Percentiles rank a stretch among this genome's conserved stretches.
Evolutionary conservation across 768 basidiomycete genomes (phyloP).

Genomic region (Boletus subparvulus): DNA sequence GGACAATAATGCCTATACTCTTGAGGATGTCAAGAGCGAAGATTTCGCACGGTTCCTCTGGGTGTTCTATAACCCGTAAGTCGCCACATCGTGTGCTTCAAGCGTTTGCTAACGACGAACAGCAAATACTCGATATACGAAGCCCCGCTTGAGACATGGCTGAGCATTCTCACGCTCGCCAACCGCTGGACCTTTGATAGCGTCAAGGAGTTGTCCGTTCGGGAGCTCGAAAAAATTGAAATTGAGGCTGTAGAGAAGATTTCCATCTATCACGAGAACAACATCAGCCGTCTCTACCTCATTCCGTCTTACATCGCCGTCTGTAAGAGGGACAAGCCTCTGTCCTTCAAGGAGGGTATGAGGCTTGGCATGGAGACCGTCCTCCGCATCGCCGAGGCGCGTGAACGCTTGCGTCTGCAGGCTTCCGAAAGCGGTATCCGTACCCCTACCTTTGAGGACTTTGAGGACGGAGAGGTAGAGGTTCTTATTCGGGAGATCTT

Average conservation of each 20-base stretch:
- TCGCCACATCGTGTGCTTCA: neutral
- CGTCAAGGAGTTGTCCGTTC: constrained; percentile 39
- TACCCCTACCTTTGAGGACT: constrained; percentile 32
- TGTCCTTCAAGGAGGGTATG: constrained; percentile 40
- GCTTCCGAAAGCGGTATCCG: constrained; percentile 34
- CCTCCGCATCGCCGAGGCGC: constrained; percentile 37
- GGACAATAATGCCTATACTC: constrained; percentile 43
- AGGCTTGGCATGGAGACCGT: constrained; percentile 42
- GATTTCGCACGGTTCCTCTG: constrained; percentile 59
- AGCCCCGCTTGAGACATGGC: constrained; percentile 42
- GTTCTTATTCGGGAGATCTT: constrained; percentile 30
- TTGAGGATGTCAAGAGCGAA: constrained; percentile 43
- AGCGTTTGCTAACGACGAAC: neutral
- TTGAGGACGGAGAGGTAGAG: constrained; percentile 30
- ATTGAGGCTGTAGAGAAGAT: constrained; percentile 40
- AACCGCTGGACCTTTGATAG: constrained; percentile 41
- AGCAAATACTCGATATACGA: constrained; percentile 41
- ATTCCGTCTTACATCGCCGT: constrained; percentile 37
- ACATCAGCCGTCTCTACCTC: constrained; percentile 35
- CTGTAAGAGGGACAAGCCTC: constrained; percentile 36
- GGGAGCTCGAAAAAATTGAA: constrained; percentile 38
- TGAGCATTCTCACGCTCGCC: constrained; percentile 39
- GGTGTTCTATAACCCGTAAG: constrained; percentile 65
- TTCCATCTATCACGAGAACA: constrained; percentile 38
- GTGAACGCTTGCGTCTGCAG: constrained; percentile 39